These are phyloP conservation scores for Skeletonema tropicum DNA, from an alignment of 108 stramenopile genomes.

Conservation along the genomic window DNA sequence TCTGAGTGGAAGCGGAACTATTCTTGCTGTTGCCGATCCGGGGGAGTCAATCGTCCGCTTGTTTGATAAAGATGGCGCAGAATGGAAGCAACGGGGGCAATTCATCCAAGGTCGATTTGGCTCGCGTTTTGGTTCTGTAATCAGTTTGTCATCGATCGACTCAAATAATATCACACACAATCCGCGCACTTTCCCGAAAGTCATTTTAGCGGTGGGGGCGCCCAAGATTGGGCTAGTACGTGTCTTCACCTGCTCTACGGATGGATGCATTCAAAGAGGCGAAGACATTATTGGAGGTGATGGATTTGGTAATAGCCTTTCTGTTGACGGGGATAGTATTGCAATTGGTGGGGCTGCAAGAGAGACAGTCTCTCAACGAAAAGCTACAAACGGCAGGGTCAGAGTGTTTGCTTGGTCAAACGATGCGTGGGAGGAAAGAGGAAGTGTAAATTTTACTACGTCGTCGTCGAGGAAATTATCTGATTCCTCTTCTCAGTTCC, in stretches of 20 bases:
- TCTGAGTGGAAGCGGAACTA: neutral
- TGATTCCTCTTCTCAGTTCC: neutral
- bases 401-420: neutral
- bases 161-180: neutral
- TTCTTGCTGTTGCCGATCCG: neutral
- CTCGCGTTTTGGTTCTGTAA: neutral
- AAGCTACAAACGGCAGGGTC: neutral
- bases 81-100: neutral
- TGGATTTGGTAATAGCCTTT: neutral
- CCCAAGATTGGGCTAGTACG: constrained; percentile 14
- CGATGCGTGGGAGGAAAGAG: neutral
- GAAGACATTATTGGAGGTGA: constrained; percentile 3
- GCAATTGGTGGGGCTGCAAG: neutral
- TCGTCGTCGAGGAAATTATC: neutral
- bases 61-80: neutral
- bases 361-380: neutral
- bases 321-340: neutral
- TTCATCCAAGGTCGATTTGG: neutral
- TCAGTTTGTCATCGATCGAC: neutral
- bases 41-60: too few relatives aligned
- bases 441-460: neutral
- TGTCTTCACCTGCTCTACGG: constrained; percentile 13
- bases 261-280: constrained; percentile 15
- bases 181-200: neutral
- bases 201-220: constrained; percentile 6